A percentile compares a stretch with the other conserved stretches of the same genome.
Conservation (phyloP, 78 protist genomes). For the Dictyostelium brefeldianum region DNA sequence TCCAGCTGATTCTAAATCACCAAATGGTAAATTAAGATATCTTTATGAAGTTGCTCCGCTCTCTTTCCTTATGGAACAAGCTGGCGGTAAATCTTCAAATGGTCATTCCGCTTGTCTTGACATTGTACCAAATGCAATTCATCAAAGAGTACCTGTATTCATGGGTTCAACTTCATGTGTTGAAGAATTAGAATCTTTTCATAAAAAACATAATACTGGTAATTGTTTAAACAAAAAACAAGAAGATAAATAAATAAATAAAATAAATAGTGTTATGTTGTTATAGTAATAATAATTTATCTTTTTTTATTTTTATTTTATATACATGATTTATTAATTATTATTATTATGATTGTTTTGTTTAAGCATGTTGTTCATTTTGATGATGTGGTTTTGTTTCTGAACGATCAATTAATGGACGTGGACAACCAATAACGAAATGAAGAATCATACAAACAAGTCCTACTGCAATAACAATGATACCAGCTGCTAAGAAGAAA, state of each 20-base stretch:
- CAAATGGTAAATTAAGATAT: slow-evolving; percentile 78
- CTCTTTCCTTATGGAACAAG: slow-evolving; percentile 88
- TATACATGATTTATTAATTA: no score
- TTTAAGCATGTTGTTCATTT: background rate
- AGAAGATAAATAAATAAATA: no score
- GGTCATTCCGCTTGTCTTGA: slow-evolving; percentile 60
- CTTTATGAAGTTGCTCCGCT: slow-evolving; percentile 93
- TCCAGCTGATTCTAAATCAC: slow-evolving; percentile 93
- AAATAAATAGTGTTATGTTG: no score
- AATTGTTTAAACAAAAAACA: background rate
- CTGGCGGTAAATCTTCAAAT: slow-evolving; percentile 78
- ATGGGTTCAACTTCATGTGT: slow-evolving; percentile 71
- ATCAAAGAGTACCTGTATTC: slow-evolving; percentile 82
- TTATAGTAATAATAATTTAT: no score
- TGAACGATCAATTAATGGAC: slow-evolving; percentile 21
- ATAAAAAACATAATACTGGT: background rate
- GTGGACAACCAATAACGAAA: slow-evolving; percentile 25
- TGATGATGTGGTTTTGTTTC: slow-evolving; percentile 9
- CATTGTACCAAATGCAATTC: slow-evolving; percentile 52
- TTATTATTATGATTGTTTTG: no score
- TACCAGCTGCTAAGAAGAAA: slow-evolving; percentile 66
- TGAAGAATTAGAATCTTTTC: slow-evolving; percentile 27
- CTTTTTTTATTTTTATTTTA: no score
- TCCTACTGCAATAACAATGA: slow-evolving; percentile 58
- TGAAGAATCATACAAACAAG: slow-evolving; percentile 24